phyloP scores from a whole-genome alignment of 2,329 filamentous ascomycete species.

The Didymella sp. region DNA sequence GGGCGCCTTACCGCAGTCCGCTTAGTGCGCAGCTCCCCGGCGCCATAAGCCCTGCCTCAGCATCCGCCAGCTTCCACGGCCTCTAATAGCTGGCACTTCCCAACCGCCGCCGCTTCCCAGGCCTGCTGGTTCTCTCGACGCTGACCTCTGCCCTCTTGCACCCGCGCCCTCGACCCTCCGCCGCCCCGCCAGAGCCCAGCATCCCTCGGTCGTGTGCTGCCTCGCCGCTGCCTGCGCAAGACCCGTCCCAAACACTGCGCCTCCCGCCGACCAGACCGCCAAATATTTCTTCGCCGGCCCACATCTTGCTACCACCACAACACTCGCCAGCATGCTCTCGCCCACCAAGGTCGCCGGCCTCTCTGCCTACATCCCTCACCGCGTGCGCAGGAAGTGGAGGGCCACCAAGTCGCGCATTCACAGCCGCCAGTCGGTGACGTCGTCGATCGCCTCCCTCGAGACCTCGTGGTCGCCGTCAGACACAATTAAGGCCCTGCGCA shows the following conservation, averaged over 20 bases:
- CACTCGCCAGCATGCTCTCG: conserved; percentile 49
- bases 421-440: conserved; percentile 69
- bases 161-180: conserved; percentile 9
- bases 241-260: conserved; percentile 11
- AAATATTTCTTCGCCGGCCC: conserved; percentile 20
- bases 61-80: conserved; percentile 42
- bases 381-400: conserved; percentile 70
- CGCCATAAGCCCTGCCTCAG: conserved; percentile 41
- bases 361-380: conserved; percentile 65
- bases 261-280: conserved; percentile 32
- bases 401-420: conserved; percentile 68
- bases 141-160: neutral
- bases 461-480: conserved; percentile 83
- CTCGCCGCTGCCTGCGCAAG: conserved; percentile 23
- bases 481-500: conserved; percentile 75
- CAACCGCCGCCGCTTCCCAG: conserved; percentile 29
- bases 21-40: conserved; percentile 16
- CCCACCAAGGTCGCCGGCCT: conserved; percentile 55
- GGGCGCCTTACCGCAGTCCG: conserved; percentile 16
- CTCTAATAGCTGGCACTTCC: conserved; percentile 40
- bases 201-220: conserved; percentile 34
- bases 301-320: conserved; percentile 36
- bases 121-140: conserved; percentile 21
- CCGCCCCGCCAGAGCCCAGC: conserved; percentile 15
- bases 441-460: conserved; percentile 77